phyloP scores from a whole-genome alignment of 164 flowering plant genomes.

The Umbellularia californica region DNA sequence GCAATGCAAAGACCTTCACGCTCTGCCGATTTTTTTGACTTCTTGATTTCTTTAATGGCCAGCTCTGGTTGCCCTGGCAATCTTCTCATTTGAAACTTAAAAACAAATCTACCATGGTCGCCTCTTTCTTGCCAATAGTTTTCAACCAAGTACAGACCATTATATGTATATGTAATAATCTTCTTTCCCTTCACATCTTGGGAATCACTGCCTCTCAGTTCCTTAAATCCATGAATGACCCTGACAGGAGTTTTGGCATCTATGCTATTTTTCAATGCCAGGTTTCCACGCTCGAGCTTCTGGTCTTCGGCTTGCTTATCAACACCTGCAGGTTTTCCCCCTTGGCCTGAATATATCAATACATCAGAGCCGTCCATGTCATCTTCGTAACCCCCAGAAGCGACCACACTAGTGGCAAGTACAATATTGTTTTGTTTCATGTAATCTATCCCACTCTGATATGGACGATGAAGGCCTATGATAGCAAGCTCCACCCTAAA shows the following conservation, averaged over 20 bases:
- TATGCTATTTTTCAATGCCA: slow-evolving; percentile 60
- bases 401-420: slow-evolving; percentile 69
- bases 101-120: slow-evolving; percentile 49
- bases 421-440: slow-evolving; percentile 26
- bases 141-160: slow-evolving; percentile 70
- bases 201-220: slow-evolving; percentile 28
- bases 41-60: slow-evolving; percentile 51
- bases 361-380: slow-evolving; percentile 43
- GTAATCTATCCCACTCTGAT: slow-evolving; percentile 75
- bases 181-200: slow-evolving; percentile 28
- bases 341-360: slow-evolving; percentile 63
- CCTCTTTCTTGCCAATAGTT: slow-evolving; percentile 52
- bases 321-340: slow-evolving; percentile 43
- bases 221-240: slow-evolving; percentile 71
- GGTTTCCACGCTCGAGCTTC: slow-evolving; percentile 73
- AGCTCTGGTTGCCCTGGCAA: slow-evolving; percentile 79
- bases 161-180: slow-evolving; percentile 50
- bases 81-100: slow-evolving; percentile 58
- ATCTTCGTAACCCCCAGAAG: slow-evolving; percentile 76
- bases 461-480: slow-evolving; percentile 72
- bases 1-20: slow-evolving; percentile 53
- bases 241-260: slow-evolving; percentile 52
- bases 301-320: slow-evolving; percentile 60
- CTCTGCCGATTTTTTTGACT: slow-evolving; percentile 34
- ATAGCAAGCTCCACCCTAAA: slow-evolving; percentile 76